phyloP scores from a whole-genome alignment of 2,329 filamentous ascomycete genomes.

The Coniochaeta prunicola region DNA sequence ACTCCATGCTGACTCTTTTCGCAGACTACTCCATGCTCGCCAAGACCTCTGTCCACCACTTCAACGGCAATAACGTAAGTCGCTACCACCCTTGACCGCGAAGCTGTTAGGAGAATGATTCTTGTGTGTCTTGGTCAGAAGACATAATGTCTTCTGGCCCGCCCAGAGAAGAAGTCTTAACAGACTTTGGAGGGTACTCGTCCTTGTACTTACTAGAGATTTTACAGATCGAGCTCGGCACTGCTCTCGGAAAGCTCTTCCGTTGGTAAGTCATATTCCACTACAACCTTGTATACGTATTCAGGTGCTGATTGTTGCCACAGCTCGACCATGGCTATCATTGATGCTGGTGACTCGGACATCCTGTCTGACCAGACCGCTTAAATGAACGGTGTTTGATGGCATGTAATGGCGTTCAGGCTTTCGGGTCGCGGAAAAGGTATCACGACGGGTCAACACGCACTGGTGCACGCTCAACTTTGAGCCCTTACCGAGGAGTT shows the following conservation, averaged over 20 bases:
- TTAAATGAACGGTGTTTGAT: slow-evolving; percentile 31
- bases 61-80: slow-evolving; percentile 98
- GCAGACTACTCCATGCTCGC: slow-evolving; percentile 74
- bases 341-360: slow-evolving; percentile 97
- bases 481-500: background rate
- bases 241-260: slow-evolving; percentile 98
- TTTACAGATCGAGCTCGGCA: slow-evolving; percentile 90
- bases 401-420: slow-evolving; percentile 36
- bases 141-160: slow-evolving; percentile 31
- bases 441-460: slow-evolving; percentile 8
- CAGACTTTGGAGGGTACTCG: slow-evolving; percentile 81
- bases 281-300: background rate
- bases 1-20: background rate
- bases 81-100: slow-evolving; percentile 8
- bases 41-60: slow-evolving; percentile 96
- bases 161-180: slow-evolving; percentile 87
- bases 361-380: slow-evolving; percentile 75
- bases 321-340: slow-evolving; percentile 84
- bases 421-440: slow-evolving; percentile 14
- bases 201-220: slow-evolving; percentile 37
- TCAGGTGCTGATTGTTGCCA: background rate
- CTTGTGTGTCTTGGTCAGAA: slow-evolving; percentile 2
- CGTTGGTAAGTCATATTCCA: slow-evolving; percentile 8
- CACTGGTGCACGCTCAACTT: background rate
- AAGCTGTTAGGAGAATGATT: slow-evolving; percentile 11